These are phyloP conservation scores for Kodamaea alishanica DNA, from an alignment of 1,139 yeast species.

Conservation along the genomic window DNA sequence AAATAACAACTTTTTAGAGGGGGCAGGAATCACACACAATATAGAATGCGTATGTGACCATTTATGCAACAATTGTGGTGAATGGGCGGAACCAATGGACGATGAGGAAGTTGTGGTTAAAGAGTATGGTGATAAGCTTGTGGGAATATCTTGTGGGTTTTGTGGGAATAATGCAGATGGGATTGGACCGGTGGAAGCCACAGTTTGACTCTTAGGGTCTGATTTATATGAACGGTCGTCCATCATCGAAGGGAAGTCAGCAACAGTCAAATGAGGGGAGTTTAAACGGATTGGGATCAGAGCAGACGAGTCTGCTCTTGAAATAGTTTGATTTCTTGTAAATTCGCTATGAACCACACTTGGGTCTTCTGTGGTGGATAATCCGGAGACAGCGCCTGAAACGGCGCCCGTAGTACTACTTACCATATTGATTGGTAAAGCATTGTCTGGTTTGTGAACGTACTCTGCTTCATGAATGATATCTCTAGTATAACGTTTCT, in stretches of 20 bases:
- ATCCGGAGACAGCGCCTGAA: too few species aligned
- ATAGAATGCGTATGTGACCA: slow-evolving; percentile 78
- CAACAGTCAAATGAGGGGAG: slow-evolving; percentile 16
- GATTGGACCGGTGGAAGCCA: too few species aligned
- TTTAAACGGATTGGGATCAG: slow-evolving; percentile 22
- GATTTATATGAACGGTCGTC: too few species aligned
- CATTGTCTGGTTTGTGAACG: slow-evolving; percentile 22
- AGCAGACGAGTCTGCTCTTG: slow-evolving; percentile 6
- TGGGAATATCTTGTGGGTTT: too few species aligned
- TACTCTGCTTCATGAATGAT: slow-evolving; percentile 36
- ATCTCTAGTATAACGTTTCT: slow-evolving; percentile 12
- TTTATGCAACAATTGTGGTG: slow-evolving; percentile 46
- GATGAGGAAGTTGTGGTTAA: slow-evolving; percentile 1
- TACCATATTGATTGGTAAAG: slow-evolving; percentile 32
- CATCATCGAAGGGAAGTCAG: too few species aligned
- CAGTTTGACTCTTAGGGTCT: too few species aligned
- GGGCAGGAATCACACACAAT: slow-evolving; percentile 71
- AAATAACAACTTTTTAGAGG: slow-evolving; percentile 55
- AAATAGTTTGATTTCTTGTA: neutral
- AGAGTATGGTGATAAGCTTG: slow-evolving; percentile 3
- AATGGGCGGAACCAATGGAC: slow-evolving; percentile 4
- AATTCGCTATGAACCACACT: slow-evolving; percentile 5
- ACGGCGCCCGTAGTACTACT: too few species aligned
- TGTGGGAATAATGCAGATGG: slow-evolving; percentile 3
- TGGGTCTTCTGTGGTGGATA: too few species aligned